Evolutionary conservation across 495 filamentous ascomycete species (phyloP), one percentile per base, ranked within the genome.

Genomic region (Neurospora terricola): DNA sequence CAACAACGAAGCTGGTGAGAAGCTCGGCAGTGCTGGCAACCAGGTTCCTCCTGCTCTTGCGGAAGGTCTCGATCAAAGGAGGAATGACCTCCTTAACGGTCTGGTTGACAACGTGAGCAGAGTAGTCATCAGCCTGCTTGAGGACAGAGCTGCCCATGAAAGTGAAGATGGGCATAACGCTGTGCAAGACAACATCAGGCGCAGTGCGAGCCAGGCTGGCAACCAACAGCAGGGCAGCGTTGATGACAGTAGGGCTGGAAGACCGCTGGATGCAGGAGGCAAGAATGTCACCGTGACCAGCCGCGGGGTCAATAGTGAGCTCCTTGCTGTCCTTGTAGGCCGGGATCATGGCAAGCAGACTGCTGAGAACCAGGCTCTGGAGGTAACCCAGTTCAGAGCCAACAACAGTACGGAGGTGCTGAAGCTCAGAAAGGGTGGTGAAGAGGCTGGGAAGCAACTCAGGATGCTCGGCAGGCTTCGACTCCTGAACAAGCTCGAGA

Each of bases 81-180:
- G 96, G 96, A 39, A 99, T 91, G 30, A 99, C 92, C 75, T 93
- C 90, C 70, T 92, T 90, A 74, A 99, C 91, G 1, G 95, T 98
- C 80, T 92, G 89, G 71, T 91, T 92, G 73, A 98, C 93, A 36
- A 98, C 94, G 77, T 96, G 91, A 5, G 93, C 94, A 6, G 96
- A 98, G 81, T 96, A 98, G 48, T 98, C 94, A 77, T 99, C 96
- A 74, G 93, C 91, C 82, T 96, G 94, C 38, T 91, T 89, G 27
- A 99, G 87, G 11, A 97, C 90, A 36, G 91, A 95, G 38, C 90
- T 90, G 43, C 94, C 92, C 93, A 98, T 97, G 81, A 97, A 98
- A 0, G 96, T 98, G 82, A 99, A 99, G 42, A 99, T 94, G 7
- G 96, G 96, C 96, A 99, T 98, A 70, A 99, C 92, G 73, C 93